Base-by-base conservation (phyloP, 1,284 basidiomycete genomes). In the Cystobasidium sp. region DNA sequence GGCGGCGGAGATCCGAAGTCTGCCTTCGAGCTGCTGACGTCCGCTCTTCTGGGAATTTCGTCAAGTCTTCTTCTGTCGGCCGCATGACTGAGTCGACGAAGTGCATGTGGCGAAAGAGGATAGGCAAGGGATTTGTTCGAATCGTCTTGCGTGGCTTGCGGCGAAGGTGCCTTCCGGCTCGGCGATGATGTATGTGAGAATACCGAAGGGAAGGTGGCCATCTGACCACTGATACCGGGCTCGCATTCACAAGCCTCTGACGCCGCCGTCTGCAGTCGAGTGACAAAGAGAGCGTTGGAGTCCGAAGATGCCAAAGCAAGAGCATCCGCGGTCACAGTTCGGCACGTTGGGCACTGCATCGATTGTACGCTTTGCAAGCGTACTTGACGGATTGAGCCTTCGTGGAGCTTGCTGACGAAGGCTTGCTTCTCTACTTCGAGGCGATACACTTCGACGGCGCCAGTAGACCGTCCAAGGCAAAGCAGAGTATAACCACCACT, bases 11-110 rank as follows among this genome's bases (percentile, higher is more conserved):
- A 59, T 18, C 56, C 56, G 12, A 59, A n/a, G 20, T 59, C 56
- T 7, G 31, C 56, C 37, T 41, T 59, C 9, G 56, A 41, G 14
- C 18, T 14, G 41, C 12, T 41, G 37, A 37, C 37, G 18, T 47
- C 63, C 24, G 20, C 14, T 31, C 37, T 59, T 12, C 37, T 16
- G 7, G 24, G 39, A 14, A 6, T 3, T 12, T 71, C 69, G 24
- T 71, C 69, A 18, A n/a, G 3, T 47, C 64, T 71, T 24, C 51
- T 46, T n/a, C 61, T 51, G n/a, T 73, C 70, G 10, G 70, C 63
- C 7, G 69, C 69, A 20, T 73, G 70, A 59, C 62, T 65, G 9
- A 66, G 24, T 7, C 70, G 61, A 18, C 70, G 47, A n/a, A 73
- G 46, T 3, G 70, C 70, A 41, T 73, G 70, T 18, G 70, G 70